A percentile compares a stretch with the other conserved stretches of the same genome.
phyloP scores from a whole-genome alignment of 1,139 yeast species.

The Diutina sp. region DNA sequence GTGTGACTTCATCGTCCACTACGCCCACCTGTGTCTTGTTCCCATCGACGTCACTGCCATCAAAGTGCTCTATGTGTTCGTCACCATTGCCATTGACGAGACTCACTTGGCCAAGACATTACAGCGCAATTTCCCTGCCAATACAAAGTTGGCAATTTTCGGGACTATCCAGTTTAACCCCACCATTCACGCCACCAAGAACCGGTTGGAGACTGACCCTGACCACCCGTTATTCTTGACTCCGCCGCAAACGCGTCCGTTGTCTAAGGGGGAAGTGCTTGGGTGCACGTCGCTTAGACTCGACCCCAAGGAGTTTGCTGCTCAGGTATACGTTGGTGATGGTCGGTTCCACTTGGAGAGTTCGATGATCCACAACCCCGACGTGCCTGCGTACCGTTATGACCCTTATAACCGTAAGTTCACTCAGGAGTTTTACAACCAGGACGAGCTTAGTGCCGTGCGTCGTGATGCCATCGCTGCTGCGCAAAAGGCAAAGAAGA shows the following conservation, averaged over 20 bases:
- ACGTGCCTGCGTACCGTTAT: conserved; percentile 80
- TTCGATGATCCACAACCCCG: conserved; percentile 95
- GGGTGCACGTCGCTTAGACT: conserved; percentile 92
- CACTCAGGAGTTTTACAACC: conserved; percentile 82
- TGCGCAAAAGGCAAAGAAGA: conserved; percentile 50
- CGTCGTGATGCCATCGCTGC: conserved; percentile 58
- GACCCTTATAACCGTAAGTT: conserved; percentile 92
- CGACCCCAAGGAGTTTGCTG: conserved; percentile 44
- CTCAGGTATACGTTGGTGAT: conserved; percentile 88
- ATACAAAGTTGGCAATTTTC: conserved; percentile 62
- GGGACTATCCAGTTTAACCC: conserved; percentile 98
- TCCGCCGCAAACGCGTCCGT: conserved; percentile 87
- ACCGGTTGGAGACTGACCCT: conserved; percentile 36
- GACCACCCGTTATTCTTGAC: conserved; percentile 47
- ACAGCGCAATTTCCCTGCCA: conserved; percentile 50
- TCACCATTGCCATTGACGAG: conserved; percentile 82
- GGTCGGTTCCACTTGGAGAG: conserved; percentile 94
- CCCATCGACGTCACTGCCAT: conserved; percentile 88
- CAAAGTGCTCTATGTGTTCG: conserved; percentile 89
- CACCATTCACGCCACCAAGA: conserved; percentile 68
- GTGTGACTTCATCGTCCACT: conserved; percentile 91
- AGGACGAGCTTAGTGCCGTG: conserved; percentile 62
- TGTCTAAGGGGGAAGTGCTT: conserved; percentile 89
- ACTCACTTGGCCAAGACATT: conserved; percentile 69
- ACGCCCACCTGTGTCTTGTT: conserved; percentile 94